phyloP scores from a whole-genome alignment of 2,329 filamentous ascomycete genomes.

The Sporothrix luriei region DNA sequence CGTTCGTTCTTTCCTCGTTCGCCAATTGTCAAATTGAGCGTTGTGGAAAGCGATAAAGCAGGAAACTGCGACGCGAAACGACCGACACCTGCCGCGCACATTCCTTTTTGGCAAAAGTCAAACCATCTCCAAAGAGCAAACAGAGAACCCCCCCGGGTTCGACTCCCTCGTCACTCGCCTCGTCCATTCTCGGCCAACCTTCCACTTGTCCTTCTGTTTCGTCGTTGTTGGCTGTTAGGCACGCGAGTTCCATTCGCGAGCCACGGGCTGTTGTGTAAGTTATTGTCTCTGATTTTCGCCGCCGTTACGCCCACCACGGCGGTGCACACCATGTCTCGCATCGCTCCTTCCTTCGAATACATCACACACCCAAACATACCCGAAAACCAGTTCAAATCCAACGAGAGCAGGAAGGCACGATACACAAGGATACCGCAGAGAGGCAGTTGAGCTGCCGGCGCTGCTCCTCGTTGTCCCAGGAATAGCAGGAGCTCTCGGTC shows the following conservation, averaged over 20 bases:
- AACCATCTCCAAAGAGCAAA: constrained; percentile 14
- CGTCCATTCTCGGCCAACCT: not conserved
- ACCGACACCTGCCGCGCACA: not conserved
- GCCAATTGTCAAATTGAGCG: constrained; percentile 16
- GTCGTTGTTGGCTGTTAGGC: constrained; percentile 27
- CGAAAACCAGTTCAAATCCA: not conserved
- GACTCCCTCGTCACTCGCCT: not conserved
- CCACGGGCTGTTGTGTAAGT: constrained; percentile 32
- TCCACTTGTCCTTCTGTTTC: constrained; percentile 5
- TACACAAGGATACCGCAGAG: not conserved
- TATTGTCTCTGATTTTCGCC: constrained; percentile 13
- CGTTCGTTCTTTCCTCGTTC: constrained; percentile 16
- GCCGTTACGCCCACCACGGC: constrained; percentile 8
- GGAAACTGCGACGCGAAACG: constrained; percentile 20
- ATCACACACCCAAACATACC: not conserved
- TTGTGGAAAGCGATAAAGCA: constrained; percentile 1
- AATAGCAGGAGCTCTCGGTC: constrained; percentile 20
- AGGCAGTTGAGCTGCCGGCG: not conserved
- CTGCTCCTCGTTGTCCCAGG: not conserved
- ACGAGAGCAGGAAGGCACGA: not conserved
- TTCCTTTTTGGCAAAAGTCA: constrained; percentile 7
- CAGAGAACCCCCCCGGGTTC: not conserved
- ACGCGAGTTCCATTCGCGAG: constrained; percentile 33
- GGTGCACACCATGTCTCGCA: not conserved
- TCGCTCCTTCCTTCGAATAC: constrained; percentile 7